phyloP scores from a whole-genome alignment of 2,329 filamentous ascomycete species.

The Xylaria polymorpha region DNA sequence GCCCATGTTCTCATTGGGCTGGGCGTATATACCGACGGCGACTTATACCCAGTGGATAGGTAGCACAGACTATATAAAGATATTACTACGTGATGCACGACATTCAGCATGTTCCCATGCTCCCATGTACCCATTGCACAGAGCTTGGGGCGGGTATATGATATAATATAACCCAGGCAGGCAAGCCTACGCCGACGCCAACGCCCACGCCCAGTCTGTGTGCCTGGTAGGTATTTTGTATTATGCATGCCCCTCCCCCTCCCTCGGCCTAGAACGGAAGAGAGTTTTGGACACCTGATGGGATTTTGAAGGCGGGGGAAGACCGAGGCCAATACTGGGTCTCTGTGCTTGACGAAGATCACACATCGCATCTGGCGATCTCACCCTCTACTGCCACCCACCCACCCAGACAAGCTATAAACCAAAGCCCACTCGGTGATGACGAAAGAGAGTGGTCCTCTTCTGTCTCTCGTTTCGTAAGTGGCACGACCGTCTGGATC shows the following conservation, averaged over 20 bases:
- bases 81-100: constrained; percentile 29
- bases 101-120: constrained; percentile 15
- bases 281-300: constrained; percentile 38
- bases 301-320: constrained; percentile 29
- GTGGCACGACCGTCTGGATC: neutral
- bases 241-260: constrained; percentile 35
- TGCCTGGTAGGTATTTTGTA: constrained; percentile 8
- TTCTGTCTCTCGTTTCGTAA: neutral
- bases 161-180: neutral
- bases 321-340: constrained; percentile 23
- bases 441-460: constrained; percentile 8
- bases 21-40: neutral
- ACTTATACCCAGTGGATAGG: constrained; percentile 11
- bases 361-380: constrained; percentile 34
- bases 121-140: constrained; percentile 8
- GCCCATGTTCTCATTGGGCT: constrained; percentile 17
- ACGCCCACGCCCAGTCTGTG: neutral
- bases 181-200: neutral
- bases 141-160: constrained; percentile 6
- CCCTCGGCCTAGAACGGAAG: constrained; percentile 35
- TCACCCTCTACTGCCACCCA: constrained; percentile 15
- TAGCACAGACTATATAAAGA: constrained; percentile 29
- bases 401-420: neutral
- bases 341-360: constrained; percentile 19
- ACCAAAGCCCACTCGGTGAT: constrained; percentile 1